phyloP scores from a whole-genome alignment of 2,329 filamentous ascomycete genomes.

The Chaetomium sp. region DNA sequence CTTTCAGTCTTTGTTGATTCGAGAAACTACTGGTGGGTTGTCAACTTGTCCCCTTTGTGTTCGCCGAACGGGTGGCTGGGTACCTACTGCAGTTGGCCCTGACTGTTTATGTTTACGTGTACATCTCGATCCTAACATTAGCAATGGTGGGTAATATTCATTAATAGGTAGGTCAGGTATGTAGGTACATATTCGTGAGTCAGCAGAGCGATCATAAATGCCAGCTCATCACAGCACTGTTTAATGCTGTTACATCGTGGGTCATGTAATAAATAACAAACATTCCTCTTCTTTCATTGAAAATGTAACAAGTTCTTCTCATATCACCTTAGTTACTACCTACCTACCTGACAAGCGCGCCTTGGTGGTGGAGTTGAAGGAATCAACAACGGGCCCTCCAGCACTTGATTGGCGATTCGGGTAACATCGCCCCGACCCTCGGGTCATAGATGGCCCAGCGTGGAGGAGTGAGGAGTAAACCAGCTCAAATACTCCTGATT shows the following conservation, averaged over 20 bases:
- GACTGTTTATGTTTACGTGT: too few relatives aligned
- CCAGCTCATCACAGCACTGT: not conserved
- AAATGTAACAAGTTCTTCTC: not conserved
- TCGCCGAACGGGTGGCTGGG: too few relatives aligned
- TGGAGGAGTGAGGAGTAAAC: not conserved
- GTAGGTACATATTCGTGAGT: too few relatives aligned
- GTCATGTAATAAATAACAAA: not conserved
- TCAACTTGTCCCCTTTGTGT: too few relatives aligned
- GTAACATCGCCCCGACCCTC: slow-evolving; percentile 5
- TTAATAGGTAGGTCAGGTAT: too few relatives aligned
- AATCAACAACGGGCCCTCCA: not conserved
- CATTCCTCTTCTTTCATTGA: not conserved
- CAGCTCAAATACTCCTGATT: not conserved
- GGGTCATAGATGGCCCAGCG: not conserved
- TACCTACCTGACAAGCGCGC: not conserved
- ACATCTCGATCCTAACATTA: too few relatives aligned
- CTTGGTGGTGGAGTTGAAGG: not conserved
- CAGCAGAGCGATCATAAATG: too few relatives aligned
- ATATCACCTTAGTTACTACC: not conserved
- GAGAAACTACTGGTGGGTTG: not conserved
- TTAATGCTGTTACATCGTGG: not conserved
- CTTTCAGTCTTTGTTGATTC: not conserved
- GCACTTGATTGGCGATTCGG: slow-evolving; percentile 10
- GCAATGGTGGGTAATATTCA: too few relatives aligned
- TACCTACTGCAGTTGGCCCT: too few relatives aligned